Conservation (phyloP, 1,139 yeast species). For the Yamadazyma pseudoaaseri region DNA sequence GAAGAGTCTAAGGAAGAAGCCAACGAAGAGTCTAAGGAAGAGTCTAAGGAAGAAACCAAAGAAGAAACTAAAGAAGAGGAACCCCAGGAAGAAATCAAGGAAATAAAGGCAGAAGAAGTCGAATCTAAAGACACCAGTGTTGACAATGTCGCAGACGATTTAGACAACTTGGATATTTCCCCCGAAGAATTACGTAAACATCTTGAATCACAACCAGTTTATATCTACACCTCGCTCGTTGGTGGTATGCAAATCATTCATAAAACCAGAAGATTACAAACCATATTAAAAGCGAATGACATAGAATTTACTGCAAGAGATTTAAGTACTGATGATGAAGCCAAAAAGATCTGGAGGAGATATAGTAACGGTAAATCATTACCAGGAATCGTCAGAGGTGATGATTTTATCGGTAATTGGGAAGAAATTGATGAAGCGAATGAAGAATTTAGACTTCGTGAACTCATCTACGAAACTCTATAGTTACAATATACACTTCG, state of each 20-base stretch:
- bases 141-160: slow-evolving; percentile 11
- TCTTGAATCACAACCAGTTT: slow-evolving; percentile 58
- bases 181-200: slow-evolving; percentile 48
- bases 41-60: slow-evolving; percentile 3
- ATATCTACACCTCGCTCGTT: slow-evolving; percentile 81
- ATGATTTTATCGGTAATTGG: slow-evolving; percentile 83
- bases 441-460: slow-evolving; percentile 72
- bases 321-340: slow-evolving; percentile 84
- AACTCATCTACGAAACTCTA: slow-evolving; percentile 52
- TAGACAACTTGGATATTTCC: slow-evolving; percentile 36
- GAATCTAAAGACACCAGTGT: slow-evolving; percentile 19
- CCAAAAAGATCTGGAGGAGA: slow-evolving; percentile 83
- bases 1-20: slow-evolving; percentile 5
- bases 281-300: slow-evolving; percentile 74
- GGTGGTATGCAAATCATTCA: slow-evolving; percentile 84
- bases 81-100: not conserved
- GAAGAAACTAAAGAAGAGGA: slow-evolving; percentile 2
- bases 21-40: slow-evolving; percentile 1
- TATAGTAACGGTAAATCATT: slow-evolving; percentile 69
- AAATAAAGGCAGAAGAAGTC: slow-evolving; percentile 8
- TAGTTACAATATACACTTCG: no score
- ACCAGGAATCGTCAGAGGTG: slow-evolving; percentile 95
- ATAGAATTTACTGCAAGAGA: slow-evolving; percentile 71
- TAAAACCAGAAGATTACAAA: slow-evolving; percentile 75
- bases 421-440: slow-evolving; percentile 79